Conservation (phyloP, 1,284 basidiomycete genomes). For the Trichosporon sp. region DNA sequence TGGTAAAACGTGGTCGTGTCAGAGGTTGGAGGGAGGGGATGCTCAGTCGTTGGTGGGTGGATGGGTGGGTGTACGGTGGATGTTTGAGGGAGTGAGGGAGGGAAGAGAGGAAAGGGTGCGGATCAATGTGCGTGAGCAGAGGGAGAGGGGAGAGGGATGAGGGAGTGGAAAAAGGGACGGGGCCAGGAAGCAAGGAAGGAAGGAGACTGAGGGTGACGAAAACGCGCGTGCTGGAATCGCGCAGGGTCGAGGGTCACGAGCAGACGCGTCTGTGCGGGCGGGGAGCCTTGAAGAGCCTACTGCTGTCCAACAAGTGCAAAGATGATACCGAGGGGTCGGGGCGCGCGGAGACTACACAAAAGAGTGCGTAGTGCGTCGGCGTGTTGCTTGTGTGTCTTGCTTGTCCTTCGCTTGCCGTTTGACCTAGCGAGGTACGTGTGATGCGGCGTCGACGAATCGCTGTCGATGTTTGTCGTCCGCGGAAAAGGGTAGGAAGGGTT, state of each 20-base stretch:
- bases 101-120: not conserved
- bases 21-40: not conserved
- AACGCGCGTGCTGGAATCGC: slow-evolving; percentile 18
- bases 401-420: not conserved
- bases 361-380: not conserved
- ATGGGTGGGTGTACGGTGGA: not conserved
- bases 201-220: not conserved
- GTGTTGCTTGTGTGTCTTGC: not conserved
- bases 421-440: not conserved
- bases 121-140: slow-evolving; percentile 7
- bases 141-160: not conserved
- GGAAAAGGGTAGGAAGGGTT: not conserved
- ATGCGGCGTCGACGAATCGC: not conserved
- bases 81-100: slow-evolving; percentile 3
- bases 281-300: not conserved
- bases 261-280: slow-evolving; percentile 16
- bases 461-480: not conserved
- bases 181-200: not conserved
- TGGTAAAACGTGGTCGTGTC: slow-evolving; percentile 10
- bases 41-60: not conserved
- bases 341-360: not conserved
- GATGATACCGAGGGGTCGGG: not conserved
- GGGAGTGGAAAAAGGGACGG: not conserved
- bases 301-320: no score
- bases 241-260: slow-evolving; percentile 4